phyloP scores from a whole-genome alignment of 495 filamentous ascomycete genomes.

The Durotheca rogersii region DNA sequence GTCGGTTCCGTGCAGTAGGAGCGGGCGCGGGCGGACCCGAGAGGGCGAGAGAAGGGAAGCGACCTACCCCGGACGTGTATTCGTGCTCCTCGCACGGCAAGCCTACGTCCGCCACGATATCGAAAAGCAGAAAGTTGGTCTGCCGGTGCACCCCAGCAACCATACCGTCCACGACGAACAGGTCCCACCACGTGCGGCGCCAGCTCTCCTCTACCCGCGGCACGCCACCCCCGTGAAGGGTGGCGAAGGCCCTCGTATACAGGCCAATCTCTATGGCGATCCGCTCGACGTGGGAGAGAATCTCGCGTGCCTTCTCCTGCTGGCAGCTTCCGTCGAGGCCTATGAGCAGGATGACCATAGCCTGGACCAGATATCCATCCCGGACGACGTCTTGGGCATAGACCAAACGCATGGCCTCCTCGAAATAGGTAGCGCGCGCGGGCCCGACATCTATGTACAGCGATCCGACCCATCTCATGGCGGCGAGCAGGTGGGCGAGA shows the following conservation, averaged over 20 bases:
- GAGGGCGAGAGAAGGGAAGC: no score
- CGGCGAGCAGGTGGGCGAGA: constrained; percentile 51
- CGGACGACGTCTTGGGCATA: constrained; percentile 51
- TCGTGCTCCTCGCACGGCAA: constrained; percentile 79
- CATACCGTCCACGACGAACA: constrained; percentile 77
- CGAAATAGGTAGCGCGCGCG: constrained; percentile 54
- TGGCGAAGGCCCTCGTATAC: constrained; percentile 58
- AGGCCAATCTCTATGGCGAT: constrained; percentile 74
- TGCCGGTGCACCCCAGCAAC: constrained; percentile 57
- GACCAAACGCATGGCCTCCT: constrained; percentile 56
- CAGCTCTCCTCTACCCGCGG: constrained; percentile 66
- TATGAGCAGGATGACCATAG: constrained; percentile 72
- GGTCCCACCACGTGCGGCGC: constrained; percentile 89
- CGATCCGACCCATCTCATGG: constrained; percentile 70
- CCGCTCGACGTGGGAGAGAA: constrained; percentile 66
- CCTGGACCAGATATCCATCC: constrained; percentile 73
- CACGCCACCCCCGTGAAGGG: constrained; percentile 47
- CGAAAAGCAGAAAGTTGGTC: constrained; percentile 58
- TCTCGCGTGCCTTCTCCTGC: constrained; percentile 62
- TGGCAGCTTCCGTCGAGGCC: constrained; percentile 75
- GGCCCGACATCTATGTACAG: constrained; percentile 57
- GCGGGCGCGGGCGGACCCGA: no score
- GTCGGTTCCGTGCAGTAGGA: no score
- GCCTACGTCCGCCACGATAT: constrained; percentile 58
- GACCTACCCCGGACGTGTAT: constrained; percentile 64